Base-by-base conservation (phyloP, 306 rosid genomes). In the Cucurbita ficifolia region DNA sequence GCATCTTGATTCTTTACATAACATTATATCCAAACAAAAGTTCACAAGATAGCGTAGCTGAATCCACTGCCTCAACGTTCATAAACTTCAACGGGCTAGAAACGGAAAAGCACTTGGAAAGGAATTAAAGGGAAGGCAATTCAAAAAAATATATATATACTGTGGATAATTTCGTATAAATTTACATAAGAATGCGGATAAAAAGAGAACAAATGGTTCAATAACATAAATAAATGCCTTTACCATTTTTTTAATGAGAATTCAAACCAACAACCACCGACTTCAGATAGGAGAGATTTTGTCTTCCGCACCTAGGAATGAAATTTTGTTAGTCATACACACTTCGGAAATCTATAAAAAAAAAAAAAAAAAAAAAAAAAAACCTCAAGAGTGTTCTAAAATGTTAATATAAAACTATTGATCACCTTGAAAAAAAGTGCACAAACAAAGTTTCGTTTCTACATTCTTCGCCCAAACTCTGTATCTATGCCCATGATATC, bases 201-300 rank as follows among this genome's bases (percentile, higher is more conserved):
- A 49, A 16, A 16, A 70, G 74, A 29, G 43, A 29, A 70, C 8
- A 48, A 48, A 70, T 46, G 58, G 13, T 48, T 45, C 7, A n/a
- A 17, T 7, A 70, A 48, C 43, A 49, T 45, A 22, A 46, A 49
- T 45, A 22, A 68, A 68, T 5, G 29, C 8, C 42, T 22, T 70
- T 46, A 70, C 74, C 74, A 70, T 70, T 8, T 63, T 69, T 48
- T 46, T 11, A 69, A n/a, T 22, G 62, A 36, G 42, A 69, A 69
- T 49, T 22, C 57, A 48, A 29, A 69, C 42, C 43, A 69, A 69
- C 39, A 24, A 45, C 22, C 72, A 67, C 18, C 7, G 40, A 68
- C 55, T 68, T 68, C 52, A 18, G 29, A 49, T 8, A 24, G 24
- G 38, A 69, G 57, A 43, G 53, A 13, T 33, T 42, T 19, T 49